Base-by-base conservation (phyloP, 768 basidiomycete species). In the Leccinum truebloodii region DNA sequence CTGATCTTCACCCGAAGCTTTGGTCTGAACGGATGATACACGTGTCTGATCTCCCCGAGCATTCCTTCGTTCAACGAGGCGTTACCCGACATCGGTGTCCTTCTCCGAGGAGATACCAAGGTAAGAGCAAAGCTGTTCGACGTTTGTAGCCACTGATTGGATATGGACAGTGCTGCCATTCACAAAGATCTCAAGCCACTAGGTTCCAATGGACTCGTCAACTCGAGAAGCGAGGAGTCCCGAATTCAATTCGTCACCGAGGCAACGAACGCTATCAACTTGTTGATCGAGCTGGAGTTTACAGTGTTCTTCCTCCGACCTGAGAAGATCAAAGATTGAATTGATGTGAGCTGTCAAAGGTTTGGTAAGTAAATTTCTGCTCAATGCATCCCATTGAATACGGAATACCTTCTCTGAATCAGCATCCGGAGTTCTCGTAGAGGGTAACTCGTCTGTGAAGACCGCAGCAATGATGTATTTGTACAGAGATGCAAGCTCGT, bases 131-230 rank as follows among this genome's bases (percentile, higher is more conserved):
- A 94, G 75, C 28, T 82, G 79, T 37, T 89, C 83, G 1, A 93
- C 76, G 54, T 82, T 82, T 18, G 77, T 76, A 12, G 85, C 82
- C 14, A 92, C 77, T 39, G 77, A 75, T 66, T 88, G 83, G 24
- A 91, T 86, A 63, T 92, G 89, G 14, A 83, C 81, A 0, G 86
- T 87, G n/a, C 88, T 87, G 49, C 86, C 86, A 44, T 85, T 86
- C 41, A 93, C 90, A 70, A 94, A 93, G 3, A 85, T 77, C 65
- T 94, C 93, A 46, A 95, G 81, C 93, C 93, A 95, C 85, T 90
- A 57, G 9, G 52, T 48, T 22, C 14, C 6, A 26, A 48, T 32
- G 16, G 13, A 59, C 54, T 66, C 3, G 50, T 30, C 34, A 20
- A 14, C 39, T 35, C 20, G 1, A 34, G 16, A 28, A 1, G 41